Percentiles rank a stretch among this genome's conserved stretches.
Evolutionary conservation across 805 yeast genomes (phyloP).

Genomic region (Ogataea nitratoaversa): DNA sequence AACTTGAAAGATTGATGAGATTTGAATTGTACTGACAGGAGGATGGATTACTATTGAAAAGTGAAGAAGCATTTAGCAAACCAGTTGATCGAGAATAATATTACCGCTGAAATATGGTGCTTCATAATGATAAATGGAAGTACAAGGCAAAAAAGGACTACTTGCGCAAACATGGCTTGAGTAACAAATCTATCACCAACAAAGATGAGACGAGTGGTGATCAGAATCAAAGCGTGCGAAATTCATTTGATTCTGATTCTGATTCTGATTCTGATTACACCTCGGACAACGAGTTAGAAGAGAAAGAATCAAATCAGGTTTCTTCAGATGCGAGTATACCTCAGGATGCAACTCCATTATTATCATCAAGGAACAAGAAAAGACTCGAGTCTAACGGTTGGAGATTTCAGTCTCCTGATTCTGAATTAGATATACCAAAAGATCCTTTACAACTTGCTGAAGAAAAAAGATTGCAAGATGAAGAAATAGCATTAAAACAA

Average conservation of each 20-base stretch:
- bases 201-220: constrained; percentile 7
- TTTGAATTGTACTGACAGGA: too few relatives aligned
- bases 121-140: constrained; percentile 53
- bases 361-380: constrained; percentile 1
- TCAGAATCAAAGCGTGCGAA: too few relatives aligned
- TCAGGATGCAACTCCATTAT: not conserved
- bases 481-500: constrained; percentile 3
- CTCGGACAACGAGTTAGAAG: not conserved
- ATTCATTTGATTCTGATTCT: too few relatives aligned
- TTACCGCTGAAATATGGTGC: constrained; percentile 47
- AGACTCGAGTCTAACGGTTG: constrained; percentile 21
- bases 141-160: constrained; percentile 39
- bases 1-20: too few relatives aligned
- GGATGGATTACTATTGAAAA: too few relatives aligned
- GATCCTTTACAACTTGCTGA: constrained; percentile 17
- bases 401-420: constrained; percentile 23
- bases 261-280: not conserved
- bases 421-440: constrained; percentile 12
- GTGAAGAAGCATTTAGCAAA: too few relatives aligned
- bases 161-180: constrained; percentile 38
- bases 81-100: too few relatives aligned
- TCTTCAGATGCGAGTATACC: not conserved
- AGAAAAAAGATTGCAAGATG: constrained; percentile 3
- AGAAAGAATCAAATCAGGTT: too few relatives aligned
- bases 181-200: constrained; percentile 2